Evolutionary conservation across 176 grass and related monocot species (phyloP).

Genomic region (Phragmites australis): DNA sequence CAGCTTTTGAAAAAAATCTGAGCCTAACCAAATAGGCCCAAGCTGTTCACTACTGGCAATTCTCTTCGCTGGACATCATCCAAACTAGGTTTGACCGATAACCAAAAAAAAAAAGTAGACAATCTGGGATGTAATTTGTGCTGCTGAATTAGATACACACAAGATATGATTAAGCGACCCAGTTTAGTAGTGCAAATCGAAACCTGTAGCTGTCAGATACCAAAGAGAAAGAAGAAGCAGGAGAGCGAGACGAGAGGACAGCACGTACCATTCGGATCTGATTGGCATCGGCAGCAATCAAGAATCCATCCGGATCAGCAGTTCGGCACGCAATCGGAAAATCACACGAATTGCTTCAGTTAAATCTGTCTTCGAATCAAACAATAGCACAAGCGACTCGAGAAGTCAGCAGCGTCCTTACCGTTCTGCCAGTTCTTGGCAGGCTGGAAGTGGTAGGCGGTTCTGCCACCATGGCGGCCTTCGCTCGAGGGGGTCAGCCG

Average conservation of each 20-base stretch:
- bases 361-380: neutral
- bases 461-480: constrained; percentile 38
- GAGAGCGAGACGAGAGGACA: neutral
- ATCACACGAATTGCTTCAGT: neutral
- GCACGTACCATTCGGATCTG: constrained; percentile 83
- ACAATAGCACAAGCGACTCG: neutral
- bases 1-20: too few relatives aligned
- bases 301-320: neutral
- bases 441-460: constrained; percentile 90
- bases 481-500: neutral
- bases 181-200: neutral
- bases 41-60: neutral
- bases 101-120: neutral
- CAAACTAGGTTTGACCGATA: neutral
- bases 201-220: neutral
- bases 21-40: too few relatives aligned
- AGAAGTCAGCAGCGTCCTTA: neutral
- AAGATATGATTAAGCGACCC: neutral
- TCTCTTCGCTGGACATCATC: neutral
- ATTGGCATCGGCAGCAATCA: neutral
- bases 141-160: neutral
- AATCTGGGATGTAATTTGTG: neutral
- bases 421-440: constrained; percentile 86
- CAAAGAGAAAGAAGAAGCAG: neutral
- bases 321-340: neutral